A percentile compares a stretch with the other conserved stretches of the same genome.
phyloP scores from a whole-genome alignment of 83 land plant species.

The Picea mariana region DNA sequence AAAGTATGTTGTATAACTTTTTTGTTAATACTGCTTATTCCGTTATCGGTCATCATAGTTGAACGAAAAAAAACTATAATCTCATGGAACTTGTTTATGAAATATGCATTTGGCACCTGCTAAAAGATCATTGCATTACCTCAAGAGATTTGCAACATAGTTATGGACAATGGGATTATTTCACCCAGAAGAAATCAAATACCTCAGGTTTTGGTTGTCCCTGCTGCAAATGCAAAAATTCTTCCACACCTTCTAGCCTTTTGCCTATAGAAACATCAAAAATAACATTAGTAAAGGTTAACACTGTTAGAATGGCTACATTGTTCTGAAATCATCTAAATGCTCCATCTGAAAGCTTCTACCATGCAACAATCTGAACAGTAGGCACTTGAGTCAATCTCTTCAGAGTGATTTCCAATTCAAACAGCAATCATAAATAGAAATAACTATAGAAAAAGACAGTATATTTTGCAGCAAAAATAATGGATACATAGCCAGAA shows the following conservation, averaged over 20 bases:
- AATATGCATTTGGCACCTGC: no score
- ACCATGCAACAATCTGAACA: not conserved
- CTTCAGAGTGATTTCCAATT: not conserved
- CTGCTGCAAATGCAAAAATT: slow-evolving; percentile 33
- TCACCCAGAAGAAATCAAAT: slow-evolving; percentile 12
- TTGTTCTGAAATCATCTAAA: not conserved
- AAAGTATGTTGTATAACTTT: no score
- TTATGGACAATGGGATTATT: no score
- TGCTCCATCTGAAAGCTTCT: not conserved
- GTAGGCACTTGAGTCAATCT: not conserved
- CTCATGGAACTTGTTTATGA: no score
- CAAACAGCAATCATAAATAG: not conserved
- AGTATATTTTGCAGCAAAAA: not conserved
- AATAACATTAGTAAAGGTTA: not conserved
- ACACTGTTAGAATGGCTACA: not conserved
- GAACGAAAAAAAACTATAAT: no score
- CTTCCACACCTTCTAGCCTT: slow-evolving; percentile 36
- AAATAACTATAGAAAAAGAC: not conserved
- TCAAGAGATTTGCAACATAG: no score
- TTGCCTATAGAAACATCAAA: slow-evolving; percentile 2
- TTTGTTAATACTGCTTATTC: no score
- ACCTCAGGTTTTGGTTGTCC: slow-evolving; percentile 75
- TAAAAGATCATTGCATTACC: no score
- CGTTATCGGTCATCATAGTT: no score
- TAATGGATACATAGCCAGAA: not conserved